Evolutionary conservation across 1,284 basidiomycete species (phyloP).

Genomic region (Melanopsichium pennsylvanicum): DNA sequence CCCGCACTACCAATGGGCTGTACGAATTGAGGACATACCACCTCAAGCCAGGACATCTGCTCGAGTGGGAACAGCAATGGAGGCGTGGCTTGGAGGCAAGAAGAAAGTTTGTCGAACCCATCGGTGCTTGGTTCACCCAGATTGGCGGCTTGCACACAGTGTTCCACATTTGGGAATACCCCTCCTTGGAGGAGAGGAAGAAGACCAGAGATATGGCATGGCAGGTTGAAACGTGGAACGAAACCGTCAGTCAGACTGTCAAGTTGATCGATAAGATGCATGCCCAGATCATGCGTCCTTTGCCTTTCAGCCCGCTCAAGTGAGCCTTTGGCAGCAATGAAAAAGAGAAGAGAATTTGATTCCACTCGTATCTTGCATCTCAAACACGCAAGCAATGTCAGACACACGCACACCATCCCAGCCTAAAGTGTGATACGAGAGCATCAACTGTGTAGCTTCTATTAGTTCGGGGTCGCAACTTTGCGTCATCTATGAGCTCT

Average conservation of each 20-base stretch:
- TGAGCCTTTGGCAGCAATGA: slow-evolving; percentile 1
- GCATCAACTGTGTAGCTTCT: too few relatives aligned
- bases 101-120: slow-evolving; percentile 58
- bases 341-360: background rate
- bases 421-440: background rate
- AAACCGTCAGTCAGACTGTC: slow-evolving; percentile 62
- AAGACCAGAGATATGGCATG: slow-evolving; percentile 60
- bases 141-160: slow-evolving; percentile 63
- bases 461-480: too few relatives aligned
- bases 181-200: slow-evolving; percentile 61
- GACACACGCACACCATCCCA: background rate
- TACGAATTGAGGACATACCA: slow-evolving; percentile 63
- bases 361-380: background rate
- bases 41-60: slow-evolving; percentile 58
- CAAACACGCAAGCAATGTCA: background rate
- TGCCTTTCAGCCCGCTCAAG: slow-evolving; percentile 53
- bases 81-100: slow-evolving; percentile 62
- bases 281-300: slow-evolving; percentile 60
- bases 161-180: slow-evolving; percentile 63
- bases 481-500: too few relatives aligned
- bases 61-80: slow-evolving; percentile 64
- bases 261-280: slow-evolving; percentile 64
- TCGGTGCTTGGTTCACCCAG: slow-evolving; percentile 64
- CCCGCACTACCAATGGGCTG: slow-evolving; percentile 38
- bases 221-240: slow-evolving; percentile 65